Base-by-base conservation (phyloP, 2,329 filamentous ascomycete genomes). In the Penicillium oxalicum region DNA sequence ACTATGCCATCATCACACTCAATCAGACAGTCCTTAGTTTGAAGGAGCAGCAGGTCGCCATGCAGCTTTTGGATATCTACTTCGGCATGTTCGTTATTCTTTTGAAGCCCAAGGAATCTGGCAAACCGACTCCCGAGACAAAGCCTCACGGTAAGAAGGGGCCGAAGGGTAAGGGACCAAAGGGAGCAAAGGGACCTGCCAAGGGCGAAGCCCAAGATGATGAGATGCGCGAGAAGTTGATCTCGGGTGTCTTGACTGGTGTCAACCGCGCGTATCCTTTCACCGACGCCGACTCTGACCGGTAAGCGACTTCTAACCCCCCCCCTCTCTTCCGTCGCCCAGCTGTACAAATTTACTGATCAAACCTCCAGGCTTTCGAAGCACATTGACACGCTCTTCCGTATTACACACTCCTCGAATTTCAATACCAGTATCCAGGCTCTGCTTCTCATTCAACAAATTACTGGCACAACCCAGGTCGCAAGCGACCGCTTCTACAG, bases 381-480 rank as follows among this genome's bases (percentile, higher is more conserved):
- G 50, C 91, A 98, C 63, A 81, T 98, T 49, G 87, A 97, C 65
- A 96, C 91, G 3, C 79, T 98, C 26, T 98, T 96, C 78, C 85
- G 83, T 61, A 93, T 98, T 61, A 95, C 93, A 0, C 93, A 98
- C 70, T 97, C 91, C 0, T 89, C 91, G 48, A 98, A 98, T 70
- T 97, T 98, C 79, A 98, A 97, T 72, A 98, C 93, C 0, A 93
- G 90, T 65, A 88, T 98, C 34, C 93, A 98, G 70, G 91, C 93
- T 32, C 79, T 98, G 56, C 86, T 95, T 73, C 76, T 98, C 41
- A 94, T 98, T 57, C 93, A 97, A 66, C 93, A 97, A 67, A 80
- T 98, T 27, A 88, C 90, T 0, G 77, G 83, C 1, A 81, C 84
- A 3, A 89, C 93, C 65, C 86, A 91, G 61, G 77, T 91, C 46